These are phyloP conservation scores for Ocimum tenuiflorum DNA, from an alignment of 257 asterid species.

Conservation along the genomic window DNA sequence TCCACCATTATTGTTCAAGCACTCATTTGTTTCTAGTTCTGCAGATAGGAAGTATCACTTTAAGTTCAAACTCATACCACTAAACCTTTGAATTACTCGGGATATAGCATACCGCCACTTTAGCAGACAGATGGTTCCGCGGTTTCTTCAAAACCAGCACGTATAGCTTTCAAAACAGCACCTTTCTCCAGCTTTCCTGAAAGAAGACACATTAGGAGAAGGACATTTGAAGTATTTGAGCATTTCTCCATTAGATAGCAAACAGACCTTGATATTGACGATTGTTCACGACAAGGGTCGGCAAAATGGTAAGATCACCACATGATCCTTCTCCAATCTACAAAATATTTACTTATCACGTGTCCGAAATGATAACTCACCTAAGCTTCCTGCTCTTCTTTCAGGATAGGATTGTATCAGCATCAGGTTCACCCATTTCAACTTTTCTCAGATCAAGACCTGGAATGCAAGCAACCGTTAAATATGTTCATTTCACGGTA, in stretches of 20 bases:
- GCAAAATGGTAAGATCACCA: conserved; percentile 88
- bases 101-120: conserved; percentile 36
- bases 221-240: background rate
- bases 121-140: conserved; percentile 74
- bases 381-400: conserved; percentile 53
- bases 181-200: conserved; percentile 78
- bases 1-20: conserved; percentile 74
- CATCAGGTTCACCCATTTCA: conserved; percentile 46
- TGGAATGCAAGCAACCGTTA: conserved; percentile 17
- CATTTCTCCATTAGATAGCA: conserved; percentile 1
- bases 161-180: conserved; percentile 69
- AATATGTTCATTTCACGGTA: background rate
- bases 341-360: conserved; percentile 21
- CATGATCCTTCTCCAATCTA: conserved; percentile 90
- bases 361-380: conserved; percentile 28
- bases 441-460: conserved; percentile 42
- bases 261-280: conserved; percentile 82
- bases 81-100: background rate
- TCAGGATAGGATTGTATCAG: conserved; percentile 42
- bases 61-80: conserved; percentile 5
- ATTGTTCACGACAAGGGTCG: conserved; percentile 83
- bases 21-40: conserved; percentile 76
- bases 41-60: conserved; percentile 21
- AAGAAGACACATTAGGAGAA: conserved; percentile 5
- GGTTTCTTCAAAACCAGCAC: conserved; percentile 84